Base-by-base conservation (phyloP, 1,284 basidiomycete species). In the Pseudozyma flocculosa region DNA sequence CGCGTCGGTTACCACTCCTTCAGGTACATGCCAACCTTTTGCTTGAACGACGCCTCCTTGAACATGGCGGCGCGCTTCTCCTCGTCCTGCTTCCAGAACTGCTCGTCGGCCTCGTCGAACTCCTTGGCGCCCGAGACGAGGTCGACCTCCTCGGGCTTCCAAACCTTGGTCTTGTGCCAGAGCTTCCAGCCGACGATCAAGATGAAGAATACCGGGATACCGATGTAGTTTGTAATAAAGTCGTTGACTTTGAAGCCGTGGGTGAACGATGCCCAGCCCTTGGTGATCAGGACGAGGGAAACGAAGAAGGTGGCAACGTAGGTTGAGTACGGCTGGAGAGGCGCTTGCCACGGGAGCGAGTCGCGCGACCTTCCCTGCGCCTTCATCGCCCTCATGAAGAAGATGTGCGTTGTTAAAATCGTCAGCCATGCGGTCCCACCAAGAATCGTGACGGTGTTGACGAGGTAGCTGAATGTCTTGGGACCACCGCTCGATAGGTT, bases 381-480 rank as follows among this genome's bases (percentile, higher is more conserved):
- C 72, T 86, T 86, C 75, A 88, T 75, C 38, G 89, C 91, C 7
- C 81, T 75, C 74, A 89, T 82, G 82, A 93, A 93, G 36, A 88
- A 85, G 51, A 90, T 78, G 78, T 91, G 91, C 8, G 87, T 88
- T 47, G 90, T 64, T 36, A 82, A 82, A 72, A 93, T 93, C 58
- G 86, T 70, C 58, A 83, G 70, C 58, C 70, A 76, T 21, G 64
- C 53, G 10, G 89, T 32, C 84, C 70, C 21, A 84, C 87, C 86
- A 44, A 59, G 59, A 52, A 70, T 65, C 40, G 51, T 58, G n/a
- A 56, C 62, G 21, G 61, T 57, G 7, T 50, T 48, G 2, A 54
- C 52, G 14, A 69, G 45, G 40, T 65, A 61, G 4, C 40, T 43
- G 38, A 58, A 62, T 21, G 54, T 65, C 40, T 78, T 81, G 40